A percentile compares a stretch with the other conserved stretches of the same genome.
These are phyloP conservation scores for Paxillus ammoniavirescens DNA, from an alignment of 768 basidiomycete genomes.

Conservation along the genomic window DNA sequence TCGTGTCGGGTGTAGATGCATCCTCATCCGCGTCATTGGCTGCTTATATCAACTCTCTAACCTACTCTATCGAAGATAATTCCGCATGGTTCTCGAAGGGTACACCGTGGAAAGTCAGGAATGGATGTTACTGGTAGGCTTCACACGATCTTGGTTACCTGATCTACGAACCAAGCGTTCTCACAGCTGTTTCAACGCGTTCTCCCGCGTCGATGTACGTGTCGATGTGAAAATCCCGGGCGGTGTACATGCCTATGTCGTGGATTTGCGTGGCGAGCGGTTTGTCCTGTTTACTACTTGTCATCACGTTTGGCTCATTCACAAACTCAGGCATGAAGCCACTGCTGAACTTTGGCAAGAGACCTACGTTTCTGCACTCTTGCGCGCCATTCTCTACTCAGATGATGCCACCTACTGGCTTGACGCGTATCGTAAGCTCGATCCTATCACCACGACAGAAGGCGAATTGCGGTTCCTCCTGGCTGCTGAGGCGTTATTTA, in stretches of 20 bases:
- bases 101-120: conserved; percentile 84
- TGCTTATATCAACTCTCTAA: conserved; percentile 98
- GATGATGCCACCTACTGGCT: conserved; percentile 91
- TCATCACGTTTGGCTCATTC: not conserved
- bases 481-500: conserved; percentile 84
- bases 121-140: conserved; percentile 88
- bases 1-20: conserved; percentile 97
- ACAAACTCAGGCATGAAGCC: conserved; percentile 71
- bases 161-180: not conserved
- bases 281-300: conserved; percentile 36
- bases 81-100: conserved; percentile 91
- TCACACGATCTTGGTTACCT: not conserved
- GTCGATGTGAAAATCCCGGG: conserved; percentile 99
- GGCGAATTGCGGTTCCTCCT: conserved; percentile 89
- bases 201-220: conserved; percentile 92
- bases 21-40: conserved; percentile 97
- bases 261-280: conserved; percentile 94
- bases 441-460: conserved; percentile 88
- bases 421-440: conserved; percentile 93
- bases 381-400: conserved; percentile 91
- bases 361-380: conserved; percentile 90
- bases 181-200: conserved; percentile 92
- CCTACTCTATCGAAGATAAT: conserved; percentile 89
- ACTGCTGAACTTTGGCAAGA: conserved; percentile 96
- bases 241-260: conserved; percentile 90